Percentiles rank a stretch among this genome's conserved stretches.
phyloP scores from a whole-genome alignment of 805 yeast species.

The Zygoascus biomembranicola region DNA sequence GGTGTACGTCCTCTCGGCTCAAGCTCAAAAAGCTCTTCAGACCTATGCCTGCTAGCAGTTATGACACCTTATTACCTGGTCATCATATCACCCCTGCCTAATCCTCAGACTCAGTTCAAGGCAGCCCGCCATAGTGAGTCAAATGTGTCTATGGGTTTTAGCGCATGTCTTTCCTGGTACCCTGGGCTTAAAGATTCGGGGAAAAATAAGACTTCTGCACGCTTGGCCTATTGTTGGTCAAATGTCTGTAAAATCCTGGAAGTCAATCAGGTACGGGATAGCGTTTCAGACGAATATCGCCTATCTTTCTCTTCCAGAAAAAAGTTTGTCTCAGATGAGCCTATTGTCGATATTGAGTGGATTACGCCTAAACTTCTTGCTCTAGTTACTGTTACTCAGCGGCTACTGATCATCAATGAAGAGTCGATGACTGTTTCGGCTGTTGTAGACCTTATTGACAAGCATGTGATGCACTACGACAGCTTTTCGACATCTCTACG shows the following conservation, averaged over 20 bases:
- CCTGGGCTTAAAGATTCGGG: slow-evolving; percentile 36
- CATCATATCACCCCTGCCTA: slow-evolving; percentile 48
- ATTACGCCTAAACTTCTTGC: slow-evolving; percentile 34
- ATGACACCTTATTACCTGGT: slow-evolving; percentile 44
- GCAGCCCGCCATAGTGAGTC: slow-evolving; percentile 39
- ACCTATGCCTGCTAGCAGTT: slow-evolving; percentile 51
- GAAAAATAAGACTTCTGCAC: slow-evolving; percentile 9
- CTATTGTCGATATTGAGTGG: slow-evolving; percentile 54
- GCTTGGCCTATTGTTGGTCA: slow-evolving; percentile 64
- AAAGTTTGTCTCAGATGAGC: slow-evolving; percentile 39
- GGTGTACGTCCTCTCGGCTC: slow-evolving; percentile 56
- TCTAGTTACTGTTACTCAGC: slow-evolving; percentile 39
- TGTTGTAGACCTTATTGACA: slow-evolving; percentile 32
- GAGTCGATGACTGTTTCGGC: slow-evolving; percentile 31
- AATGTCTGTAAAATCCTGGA: slow-evolving; percentile 50
- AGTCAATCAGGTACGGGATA: slow-evolving; percentile 30
- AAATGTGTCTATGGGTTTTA: slow-evolving; percentile 24
- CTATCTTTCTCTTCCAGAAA: slow-evolving; percentile 34
- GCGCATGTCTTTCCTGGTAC: slow-evolving; percentile 54
- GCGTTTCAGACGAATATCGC: slow-evolving; percentile 16
- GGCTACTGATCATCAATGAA: slow-evolving; percentile 36
- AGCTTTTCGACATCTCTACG: slow-evolving; percentile 22
- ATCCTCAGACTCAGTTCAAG: slow-evolving; percentile 45
- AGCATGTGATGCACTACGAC: slow-evolving; percentile 32
- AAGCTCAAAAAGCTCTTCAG: slow-evolving; percentile 36